Conservation (phyloP, 768 basidiomycete species). For the Pleurotus cornucopiae region DNA sequence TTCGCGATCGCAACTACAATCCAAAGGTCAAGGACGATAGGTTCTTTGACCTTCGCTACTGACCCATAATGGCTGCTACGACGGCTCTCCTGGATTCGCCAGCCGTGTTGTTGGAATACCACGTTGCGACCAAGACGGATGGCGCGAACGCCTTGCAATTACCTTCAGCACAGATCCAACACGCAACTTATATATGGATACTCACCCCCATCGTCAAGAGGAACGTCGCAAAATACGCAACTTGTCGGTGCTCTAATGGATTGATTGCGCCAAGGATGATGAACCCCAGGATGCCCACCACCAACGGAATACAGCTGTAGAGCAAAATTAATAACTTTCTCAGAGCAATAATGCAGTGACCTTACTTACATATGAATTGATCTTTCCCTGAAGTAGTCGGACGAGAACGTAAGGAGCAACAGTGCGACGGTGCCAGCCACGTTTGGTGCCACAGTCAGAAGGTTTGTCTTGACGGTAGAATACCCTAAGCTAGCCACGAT, state of each 20-base stretch:
- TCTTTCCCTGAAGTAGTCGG: constrained; percentile 47
- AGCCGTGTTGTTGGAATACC: constrained; percentile 48
- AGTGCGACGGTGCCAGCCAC: constrained; percentile 43
- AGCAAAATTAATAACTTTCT: background rate
- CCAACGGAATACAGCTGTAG: constrained; percentile 36
- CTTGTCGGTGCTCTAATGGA: constrained; percentile 29
- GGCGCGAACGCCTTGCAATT: constrained; percentile 38
- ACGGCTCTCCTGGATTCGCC: constrained; percentile 44
- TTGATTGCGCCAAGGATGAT: constrained; percentile 43
- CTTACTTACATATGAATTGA: constrained; percentile 38
- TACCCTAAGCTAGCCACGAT: constrained; percentile 42
- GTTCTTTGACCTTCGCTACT: constrained; percentile 7
- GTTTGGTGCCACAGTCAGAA: constrained; percentile 51
- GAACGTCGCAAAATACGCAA: constrained; percentile 55
- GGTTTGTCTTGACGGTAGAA: constrained; percentile 46
- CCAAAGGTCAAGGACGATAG: background rate
- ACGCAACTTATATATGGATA: background rate
- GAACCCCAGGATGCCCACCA: constrained; percentile 35
- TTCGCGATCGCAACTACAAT: constrained; percentile 41
- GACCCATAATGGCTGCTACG: constrained; percentile 49
- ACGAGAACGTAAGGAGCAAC: constrained; percentile 42
- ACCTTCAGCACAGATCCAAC: background rate
- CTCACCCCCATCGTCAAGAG: constrained; percentile 45
- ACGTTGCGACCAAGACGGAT: constrained; percentile 39
- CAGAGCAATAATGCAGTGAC: constrained; percentile 12